phyloP scores from a whole-genome alignment of 345 rosid species.

The Reutealis trisperma region DNA sequence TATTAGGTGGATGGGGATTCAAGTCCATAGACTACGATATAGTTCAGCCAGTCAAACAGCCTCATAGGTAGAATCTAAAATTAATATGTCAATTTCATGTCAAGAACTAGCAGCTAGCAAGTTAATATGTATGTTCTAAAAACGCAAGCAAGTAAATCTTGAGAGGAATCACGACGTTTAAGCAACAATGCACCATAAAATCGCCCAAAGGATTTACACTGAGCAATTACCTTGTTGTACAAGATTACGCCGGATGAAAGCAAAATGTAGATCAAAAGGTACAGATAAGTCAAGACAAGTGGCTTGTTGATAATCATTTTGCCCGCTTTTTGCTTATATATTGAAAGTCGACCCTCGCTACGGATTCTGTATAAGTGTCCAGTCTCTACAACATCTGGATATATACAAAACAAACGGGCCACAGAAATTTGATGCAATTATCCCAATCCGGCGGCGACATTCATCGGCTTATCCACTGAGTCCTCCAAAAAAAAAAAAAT shows the following conservation, averaged over 20 bases:
- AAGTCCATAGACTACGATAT: background rate
- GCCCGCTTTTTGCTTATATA: slow-evolving; percentile 26
- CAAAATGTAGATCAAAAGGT: slow-evolving; percentile 74
- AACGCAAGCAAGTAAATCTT: background rate
- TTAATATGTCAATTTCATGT: background rate
- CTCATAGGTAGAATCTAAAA: background rate
- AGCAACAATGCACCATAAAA: background rate
- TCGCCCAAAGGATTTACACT: background rate
- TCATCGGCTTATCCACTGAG: slow-evolving; percentile 12
- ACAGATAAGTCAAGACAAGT: slow-evolving; percentile 76
- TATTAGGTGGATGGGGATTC: background rate
- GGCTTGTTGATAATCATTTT: slow-evolving; percentile 70
- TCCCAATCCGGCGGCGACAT: slow-evolving; percentile 14
- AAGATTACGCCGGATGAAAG: slow-evolving; percentile 93
- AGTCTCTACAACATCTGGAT: slow-evolving; percentile 22
- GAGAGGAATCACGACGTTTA: background rate
- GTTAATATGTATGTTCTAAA: background rate
- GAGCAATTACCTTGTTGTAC: slow-evolving; percentile 77
- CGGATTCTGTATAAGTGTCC: background rate
- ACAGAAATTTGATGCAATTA: background rate
- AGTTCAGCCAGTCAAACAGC: background rate
- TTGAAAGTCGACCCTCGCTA: background rate
- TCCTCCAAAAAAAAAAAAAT: background rate
- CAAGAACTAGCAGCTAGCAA: background rate
- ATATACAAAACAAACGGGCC: slow-evolving; percentile 10